Evolutionary conservation across 2,329 filamentous ascomycete species (phyloP).

Genomic region (Lomentospora prolificans): DNA sequence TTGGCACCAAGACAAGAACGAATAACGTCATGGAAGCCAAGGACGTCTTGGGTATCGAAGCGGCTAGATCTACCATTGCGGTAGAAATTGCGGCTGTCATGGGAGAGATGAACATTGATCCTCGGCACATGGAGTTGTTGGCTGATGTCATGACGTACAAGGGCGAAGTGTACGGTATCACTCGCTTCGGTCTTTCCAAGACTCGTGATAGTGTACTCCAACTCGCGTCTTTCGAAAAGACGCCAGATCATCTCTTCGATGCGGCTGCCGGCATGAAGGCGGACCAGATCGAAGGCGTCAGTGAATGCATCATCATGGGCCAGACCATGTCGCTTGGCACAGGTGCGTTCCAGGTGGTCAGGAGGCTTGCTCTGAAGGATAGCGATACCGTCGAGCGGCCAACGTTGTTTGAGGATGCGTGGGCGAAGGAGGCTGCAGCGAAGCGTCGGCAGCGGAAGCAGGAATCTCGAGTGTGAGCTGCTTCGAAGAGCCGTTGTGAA

Average conservation of each 20-base stretch:
- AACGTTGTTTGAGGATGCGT: constrained; percentile 63
- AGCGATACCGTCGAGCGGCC: constrained; percentile 47
- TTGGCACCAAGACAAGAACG: constrained; percentile 62
- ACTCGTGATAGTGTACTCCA: constrained; percentile 93
- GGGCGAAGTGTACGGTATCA: constrained; percentile 92
- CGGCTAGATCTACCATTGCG: constrained; percentile 80
- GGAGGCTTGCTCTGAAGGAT: constrained; percentile 59
- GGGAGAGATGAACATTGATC: constrained; percentile 91
- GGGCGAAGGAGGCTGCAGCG: constrained; percentile 21
- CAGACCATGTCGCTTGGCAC: constrained; percentile 90
- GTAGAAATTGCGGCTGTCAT: constrained; percentile 83
- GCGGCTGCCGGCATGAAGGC: constrained; percentile 87
- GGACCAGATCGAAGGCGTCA: constrained; percentile 86
- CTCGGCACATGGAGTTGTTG: constrained; percentile 92
- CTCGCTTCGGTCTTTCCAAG: constrained; percentile 89
- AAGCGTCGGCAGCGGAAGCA: not conserved
- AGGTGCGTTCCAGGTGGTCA: constrained; percentile 81
- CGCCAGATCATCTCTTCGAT: constrained; percentile 92
- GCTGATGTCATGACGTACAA: constrained; percentile 99
- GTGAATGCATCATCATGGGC: constrained; percentile 96
- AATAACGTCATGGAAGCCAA: constrained; percentile 88
- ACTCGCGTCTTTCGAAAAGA: constrained; percentile 95
- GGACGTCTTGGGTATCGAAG: constrained; percentile 88
- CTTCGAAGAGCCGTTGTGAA: not conserved
- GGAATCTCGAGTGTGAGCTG: not conserved